phyloP scores from a whole-genome alignment of 169 alveolate genomes.

The Eimeria acervulina region DNA sequence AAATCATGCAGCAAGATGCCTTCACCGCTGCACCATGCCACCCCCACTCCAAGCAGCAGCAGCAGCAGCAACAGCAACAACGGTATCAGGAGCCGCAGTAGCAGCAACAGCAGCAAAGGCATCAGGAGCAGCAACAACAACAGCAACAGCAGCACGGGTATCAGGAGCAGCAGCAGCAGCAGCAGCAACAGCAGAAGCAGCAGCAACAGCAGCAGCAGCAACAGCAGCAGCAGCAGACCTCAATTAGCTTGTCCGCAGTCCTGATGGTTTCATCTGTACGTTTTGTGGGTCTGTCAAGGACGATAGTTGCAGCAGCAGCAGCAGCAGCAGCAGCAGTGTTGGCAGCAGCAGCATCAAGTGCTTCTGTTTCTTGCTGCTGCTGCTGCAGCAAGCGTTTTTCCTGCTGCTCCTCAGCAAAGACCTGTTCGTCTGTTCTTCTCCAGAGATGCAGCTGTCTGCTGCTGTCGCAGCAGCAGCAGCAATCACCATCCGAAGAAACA shows the following conservation, averaged over 20 bases:
- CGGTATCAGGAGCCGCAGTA: neutral
- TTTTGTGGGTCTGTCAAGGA: constrained; percentile 14
- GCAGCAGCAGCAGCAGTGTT: constrained; percentile 42
- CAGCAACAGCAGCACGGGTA: too few relatives aligned
- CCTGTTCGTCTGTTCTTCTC: constrained; percentile 82
- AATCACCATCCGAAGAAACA: constrained; percentile 37
- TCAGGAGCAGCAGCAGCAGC: neutral
- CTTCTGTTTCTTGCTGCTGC: constrained; percentile 72
- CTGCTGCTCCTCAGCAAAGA: constrained; percentile 84
- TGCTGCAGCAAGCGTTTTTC: constrained; percentile 74
- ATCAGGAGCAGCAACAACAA: too few relatives aligned
- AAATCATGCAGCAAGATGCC: too few relatives aligned
- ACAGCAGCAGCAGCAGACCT: too few relatives aligned
- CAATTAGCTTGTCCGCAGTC: constrained; percentile 83
- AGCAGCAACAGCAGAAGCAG: neutral
- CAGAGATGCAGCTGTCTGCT: constrained; percentile 70
- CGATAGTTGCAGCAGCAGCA: constrained; percentile 41
- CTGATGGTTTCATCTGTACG: constrained; percentile 79
- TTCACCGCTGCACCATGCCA: too few relatives aligned
- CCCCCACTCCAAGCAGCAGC: too few relatives aligned
- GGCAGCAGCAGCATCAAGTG: constrained; percentile 58
- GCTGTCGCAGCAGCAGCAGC: constrained; percentile 52
- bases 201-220: neutral
- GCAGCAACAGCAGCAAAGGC: too few relatives aligned
- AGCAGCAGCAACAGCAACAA: neutral